Conservation (phyloP, 2,329 filamentous ascomycete species). For the Trichoderma polysporum region DNA sequence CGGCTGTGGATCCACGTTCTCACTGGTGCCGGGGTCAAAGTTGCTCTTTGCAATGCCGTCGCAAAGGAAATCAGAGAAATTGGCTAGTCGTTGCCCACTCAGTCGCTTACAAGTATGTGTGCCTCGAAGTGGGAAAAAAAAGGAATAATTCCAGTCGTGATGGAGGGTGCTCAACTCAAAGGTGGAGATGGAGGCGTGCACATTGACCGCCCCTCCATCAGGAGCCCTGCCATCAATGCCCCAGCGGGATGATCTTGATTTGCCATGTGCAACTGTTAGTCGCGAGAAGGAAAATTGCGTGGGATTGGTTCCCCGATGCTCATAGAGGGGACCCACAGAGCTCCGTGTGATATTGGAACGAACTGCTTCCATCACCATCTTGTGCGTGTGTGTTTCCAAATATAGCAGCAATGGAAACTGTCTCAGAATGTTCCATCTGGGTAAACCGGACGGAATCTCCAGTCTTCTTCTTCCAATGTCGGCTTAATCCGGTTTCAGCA, state of each 20-base stretch:
- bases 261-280: constrained; percentile 15
- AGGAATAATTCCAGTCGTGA: constrained; percentile 9
- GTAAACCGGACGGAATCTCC: neutral
- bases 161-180: constrained; percentile 1
- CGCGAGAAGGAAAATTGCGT: neutral
- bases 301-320: constrained; percentile 16
- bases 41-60: constrained; percentile 73
- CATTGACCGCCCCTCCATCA: constrained; percentile 6
- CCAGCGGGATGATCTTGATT: constrained; percentile 18
- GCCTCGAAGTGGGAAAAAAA: constrained; percentile 1
- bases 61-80: constrained; percentile 51
- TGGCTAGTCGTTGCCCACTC: constrained; percentile 31
- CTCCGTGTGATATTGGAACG: constrained; percentile 14
- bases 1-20: constrained; percentile 95
- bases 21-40: constrained; percentile 76
- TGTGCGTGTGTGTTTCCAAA: constrained; percentile 17
- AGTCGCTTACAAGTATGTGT: neutral
- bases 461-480: constrained; percentile 8
- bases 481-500: constrained; percentile 21
- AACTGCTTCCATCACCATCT: constrained; percentile 1
- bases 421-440: constrained; percentile 21
- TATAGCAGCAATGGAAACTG: constrained; percentile 21
- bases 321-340: constrained; percentile 8
- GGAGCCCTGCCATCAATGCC: neutral
- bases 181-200: constrained; percentile 17